Conservation (phyloP, 768 basidiomycete species). For the Lentinula edodes region DNA sequence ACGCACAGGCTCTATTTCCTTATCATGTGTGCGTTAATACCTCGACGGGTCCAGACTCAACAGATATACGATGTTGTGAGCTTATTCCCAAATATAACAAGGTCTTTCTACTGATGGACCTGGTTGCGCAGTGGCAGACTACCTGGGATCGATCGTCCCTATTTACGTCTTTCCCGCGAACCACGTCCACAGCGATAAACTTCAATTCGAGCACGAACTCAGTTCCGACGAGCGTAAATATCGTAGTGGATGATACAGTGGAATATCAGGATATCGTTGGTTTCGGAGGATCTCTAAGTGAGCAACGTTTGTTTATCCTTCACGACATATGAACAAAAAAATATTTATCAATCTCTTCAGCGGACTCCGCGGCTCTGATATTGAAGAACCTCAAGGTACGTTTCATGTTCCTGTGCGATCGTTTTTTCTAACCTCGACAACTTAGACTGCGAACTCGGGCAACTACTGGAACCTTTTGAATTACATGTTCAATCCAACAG, state of each 20-base stretch:
- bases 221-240: constrained; percentile 25
- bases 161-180: constrained; percentile 22
- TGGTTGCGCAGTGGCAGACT: constrained; percentile 24
- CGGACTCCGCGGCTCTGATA: constrained; percentile 46
- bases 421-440: neutral
- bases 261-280: constrained; percentile 40
- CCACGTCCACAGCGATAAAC: constrained; percentile 20
- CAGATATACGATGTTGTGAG: constrained; percentile 30
- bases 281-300: constrained; percentile 43
- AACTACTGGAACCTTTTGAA: constrained; percentile 22
- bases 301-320: constrained; percentile 7
- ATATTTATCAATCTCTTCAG: constrained; percentile 18
- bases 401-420: neutral
- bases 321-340: too few relatives aligned
- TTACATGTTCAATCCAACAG: constrained; percentile 23
- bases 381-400: constrained; percentile 42
- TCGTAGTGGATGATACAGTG: constrained; percentile 32
- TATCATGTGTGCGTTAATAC: too few relatives aligned
- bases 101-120: neutral
- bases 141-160: constrained; percentile 25
- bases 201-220: constrained; percentile 13
- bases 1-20: too few relatives aligned
- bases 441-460: constrained; percentile 16
- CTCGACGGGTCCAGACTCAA: constrained; percentile 11
- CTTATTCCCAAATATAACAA: neutral